Evolutionary conservation across 352 stramenopile species (phyloP).

Genomic region (Phytophthora lateralis): DNA sequence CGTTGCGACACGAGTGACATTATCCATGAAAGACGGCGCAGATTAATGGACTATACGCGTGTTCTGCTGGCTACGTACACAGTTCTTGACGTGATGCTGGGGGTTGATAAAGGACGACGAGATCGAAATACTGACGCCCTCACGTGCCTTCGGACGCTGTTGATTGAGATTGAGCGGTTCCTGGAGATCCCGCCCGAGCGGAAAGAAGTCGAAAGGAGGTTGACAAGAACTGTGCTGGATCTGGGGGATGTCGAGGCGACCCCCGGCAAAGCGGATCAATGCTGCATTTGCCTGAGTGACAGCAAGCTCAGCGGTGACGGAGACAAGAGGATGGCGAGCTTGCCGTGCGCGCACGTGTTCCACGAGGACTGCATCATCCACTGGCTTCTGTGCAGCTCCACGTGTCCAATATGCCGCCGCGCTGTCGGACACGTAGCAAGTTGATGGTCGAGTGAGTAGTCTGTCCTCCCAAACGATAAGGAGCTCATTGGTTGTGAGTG

Average conservation of each 20-base stretch:
- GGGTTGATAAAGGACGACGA: not conserved
- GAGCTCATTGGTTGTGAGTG: not conserved
- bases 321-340: slow-evolving; percentile 33
- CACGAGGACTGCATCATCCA: slow-evolving; percentile 67
- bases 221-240: slow-evolving; percentile 26
- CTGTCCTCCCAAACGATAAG: slow-evolving; percentile 2
- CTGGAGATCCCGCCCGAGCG: slow-evolving; percentile 36
- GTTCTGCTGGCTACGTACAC: slow-evolving; percentile 28
- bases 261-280: slow-evolving; percentile 4
- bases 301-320: slow-evolving; percentile 7
- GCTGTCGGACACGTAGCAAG: slow-evolving; percentile 15
- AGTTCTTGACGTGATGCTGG: slow-evolving; percentile 33
- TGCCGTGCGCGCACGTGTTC: slow-evolving; percentile 57
- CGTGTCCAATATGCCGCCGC: slow-evolving; percentile 55
- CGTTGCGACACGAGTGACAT: slow-evolving; percentile 35
- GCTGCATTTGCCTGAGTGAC: slow-evolving; percentile 31
- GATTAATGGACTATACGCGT: slow-evolving; percentile 27
- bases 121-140: slow-evolving; percentile 5
- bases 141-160: slow-evolving; percentile 24
- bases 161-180: slow-evolving; percentile 33
- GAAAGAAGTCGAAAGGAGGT: slow-evolving; percentile 31
- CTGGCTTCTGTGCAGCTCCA: slow-evolving; percentile 58
- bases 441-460: slow-evolving; percentile 17
- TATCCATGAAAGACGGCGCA: slow-evolving; percentile 25
- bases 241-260: slow-evolving; percentile 16